Base-by-base conservation (phyloP, 176 grass and related monocot species). In the Triticum monococcum region DNA sequence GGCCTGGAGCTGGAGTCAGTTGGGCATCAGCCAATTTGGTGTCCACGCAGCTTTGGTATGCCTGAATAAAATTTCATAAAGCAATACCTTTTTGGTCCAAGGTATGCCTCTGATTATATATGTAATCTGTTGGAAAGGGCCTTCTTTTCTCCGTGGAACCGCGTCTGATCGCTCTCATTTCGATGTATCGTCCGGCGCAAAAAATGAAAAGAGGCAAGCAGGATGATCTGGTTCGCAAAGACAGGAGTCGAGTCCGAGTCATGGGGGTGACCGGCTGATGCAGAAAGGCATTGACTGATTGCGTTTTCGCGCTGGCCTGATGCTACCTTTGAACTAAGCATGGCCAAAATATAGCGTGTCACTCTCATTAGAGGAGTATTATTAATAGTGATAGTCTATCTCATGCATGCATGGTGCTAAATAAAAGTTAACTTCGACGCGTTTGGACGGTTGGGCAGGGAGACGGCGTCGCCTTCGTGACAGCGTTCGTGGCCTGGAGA, bases 171-270 rank as follows among this genome's bases (percentile, higher is more conserved):
- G 12, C 7, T 30, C 28, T 2, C 64, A 22, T 67, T 78, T 38
- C 50, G 75, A 65, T 17, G 72, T 52, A 38, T 23, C 54, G 31
- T 24, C 73, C 10, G 26, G 48, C 75, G 28, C 28, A 30, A 85
- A 79, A 46, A 45, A 46, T 3, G 3, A 46, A 41, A 54, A 66
- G 41, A 24, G 16, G 9, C 31, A 20, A 46, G 43, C 3, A 3
- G 33, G 89, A 66, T 61, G 75, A 57, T 72, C 20, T 75, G 85
- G 22, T 45, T 75, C 45, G 61, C 25, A 61, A 52, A 23, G 85
- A 75, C 89, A 20, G 81, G 68, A 85, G 85, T 91, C 45, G 46
- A 63, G 8, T 68, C 85, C 3, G 61, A 84, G 76, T 85, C 77
- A 88, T 61, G 77, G 81, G 67, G 25, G 25, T 13, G 76, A 43